Evolutionary conservation across 208 protist genomes (phyloP).

Genomic region (Leishmania martiniquensis): DNA sequence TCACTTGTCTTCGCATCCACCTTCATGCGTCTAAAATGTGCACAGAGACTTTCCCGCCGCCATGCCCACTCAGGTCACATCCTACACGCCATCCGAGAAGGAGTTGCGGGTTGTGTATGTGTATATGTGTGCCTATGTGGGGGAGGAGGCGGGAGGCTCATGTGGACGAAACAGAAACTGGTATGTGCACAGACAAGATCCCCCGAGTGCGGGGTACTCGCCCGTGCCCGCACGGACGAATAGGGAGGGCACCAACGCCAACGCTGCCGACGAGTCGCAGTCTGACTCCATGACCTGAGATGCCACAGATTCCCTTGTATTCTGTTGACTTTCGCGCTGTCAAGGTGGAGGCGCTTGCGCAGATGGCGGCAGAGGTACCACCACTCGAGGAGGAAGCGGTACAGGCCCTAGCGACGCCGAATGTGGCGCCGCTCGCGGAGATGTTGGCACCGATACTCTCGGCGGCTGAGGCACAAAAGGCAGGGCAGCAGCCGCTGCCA

Average conservation of each 20-base stretch:
- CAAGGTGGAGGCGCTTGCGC: neutral
- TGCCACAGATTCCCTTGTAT: too few relatives aligned
- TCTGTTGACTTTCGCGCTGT: neutral
- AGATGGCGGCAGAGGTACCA: slow-evolving; percentile 5
- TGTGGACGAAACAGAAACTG: neutral
- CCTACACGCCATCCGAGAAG: neutral
- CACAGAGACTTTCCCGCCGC: neutral
- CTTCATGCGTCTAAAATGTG: neutral
- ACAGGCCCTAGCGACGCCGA: slow-evolving; percentile 1
- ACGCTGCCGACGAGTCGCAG: neutral
- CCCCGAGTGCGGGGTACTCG: too few relatives aligned
- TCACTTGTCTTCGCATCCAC: neutral
- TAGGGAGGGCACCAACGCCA: neutral
- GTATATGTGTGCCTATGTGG: neutral
- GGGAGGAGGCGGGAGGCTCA: too few relatives aligned
- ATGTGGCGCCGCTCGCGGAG: neutral
- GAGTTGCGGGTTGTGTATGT: neutral
- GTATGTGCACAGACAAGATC: neutral
- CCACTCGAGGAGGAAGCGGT: neutral
- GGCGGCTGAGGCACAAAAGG: slow-evolving; percentile 2
- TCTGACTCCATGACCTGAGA: neutral
- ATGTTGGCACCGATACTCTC: slow-evolving; percentile 6
- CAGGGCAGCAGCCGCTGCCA: neutral
- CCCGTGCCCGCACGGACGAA: neutral
- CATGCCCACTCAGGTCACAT: neutral